Base-by-base conservation (phyloP, 768 basidiomycete genomes). In the Xerocomellus dryophilus region DNA sequence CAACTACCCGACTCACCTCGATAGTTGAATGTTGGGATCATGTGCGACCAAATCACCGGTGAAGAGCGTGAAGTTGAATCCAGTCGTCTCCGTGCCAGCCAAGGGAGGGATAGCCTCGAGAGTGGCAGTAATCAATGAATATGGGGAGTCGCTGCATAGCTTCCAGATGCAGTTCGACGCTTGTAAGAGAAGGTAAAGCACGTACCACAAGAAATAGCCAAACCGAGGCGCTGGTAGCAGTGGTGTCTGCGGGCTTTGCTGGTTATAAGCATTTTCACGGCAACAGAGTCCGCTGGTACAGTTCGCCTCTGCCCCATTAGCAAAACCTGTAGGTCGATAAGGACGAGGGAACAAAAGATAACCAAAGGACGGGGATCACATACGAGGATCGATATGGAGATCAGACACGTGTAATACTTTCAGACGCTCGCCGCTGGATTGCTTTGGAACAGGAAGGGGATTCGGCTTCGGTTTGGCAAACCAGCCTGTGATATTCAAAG, bases 381-480 rank as follows among this genome's bases (percentile, higher is more conserved):
- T 60, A 85, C 87, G 78, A 36, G 88, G 84, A 66, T 90, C 88
- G 47, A 91, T 70, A 66, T 90, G 89, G 52, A 88, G 75, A 62
- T 90, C 88, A 1, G 86, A 88, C n/a, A 91, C 51, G 64, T 90
- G 89, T 53, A 91, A 68, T 0, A 90, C 82, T 65, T 87, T 89
- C 40, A 89, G 71, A 35, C 81, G 76, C 61, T 86, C 69, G 12
- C 87, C 87, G 41, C 81, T 86, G 15, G 79, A 77, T 64, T 76
- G 74, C 66, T 77, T 85, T 0, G 76, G 75, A 9, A 73, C 56
- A n/a, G 85, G 86, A 12, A 84, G 76, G 5, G 83, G 83, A 27
- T 78, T 76, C 1, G 88, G 88, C 65, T 90, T 91, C 3, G 87
- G 85, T 67, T 88, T 90, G 27, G 79, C 74, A 69, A 90, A 91